Evolutionary conservation across 306 rosid species (phyloP).

Genomic region (Crotalaria pallida): DNA sequence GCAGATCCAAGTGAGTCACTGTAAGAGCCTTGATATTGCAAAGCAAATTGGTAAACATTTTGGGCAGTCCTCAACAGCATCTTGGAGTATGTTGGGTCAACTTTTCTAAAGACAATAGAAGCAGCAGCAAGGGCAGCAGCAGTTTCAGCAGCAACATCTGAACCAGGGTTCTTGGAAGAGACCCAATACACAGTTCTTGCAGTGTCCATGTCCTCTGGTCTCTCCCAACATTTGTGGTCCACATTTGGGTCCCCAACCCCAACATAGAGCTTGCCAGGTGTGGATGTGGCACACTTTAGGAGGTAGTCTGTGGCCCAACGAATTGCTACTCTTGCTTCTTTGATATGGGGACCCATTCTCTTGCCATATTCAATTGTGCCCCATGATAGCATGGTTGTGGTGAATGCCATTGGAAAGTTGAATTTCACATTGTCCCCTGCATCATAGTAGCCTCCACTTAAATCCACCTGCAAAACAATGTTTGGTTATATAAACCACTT

Average conservation of each 20-base stretch:
- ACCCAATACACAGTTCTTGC: slow-evolving; percentile 57
- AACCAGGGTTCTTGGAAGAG: slow-evolving; percentile 63
- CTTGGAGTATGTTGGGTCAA: slow-evolving; percentile 58
- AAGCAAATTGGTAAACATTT: slow-evolving; percentile 69
- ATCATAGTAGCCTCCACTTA: slow-evolving; percentile 85
- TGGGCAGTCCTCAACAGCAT: slow-evolving; percentile 52
- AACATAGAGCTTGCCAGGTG: slow-evolving; percentile 71
- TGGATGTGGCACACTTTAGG: slow-evolving; percentile 63
- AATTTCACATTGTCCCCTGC: slow-evolving; percentile 95
- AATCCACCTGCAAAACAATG: slow-evolving; percentile 56
- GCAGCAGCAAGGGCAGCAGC: slow-evolving; percentile 92
- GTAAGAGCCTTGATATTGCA: slow-evolving; percentile 62
- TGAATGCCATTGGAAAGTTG: slow-evolving; percentile 92
- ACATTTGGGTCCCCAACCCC: slow-evolving; percentile 81
- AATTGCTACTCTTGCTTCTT: slow-evolving; percentile 52
- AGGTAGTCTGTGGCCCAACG: slow-evolving; percentile 80
- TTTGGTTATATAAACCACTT: neutral
- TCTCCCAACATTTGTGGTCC: slow-evolving; percentile 93
- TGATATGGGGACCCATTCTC: slow-evolving; percentile 58
- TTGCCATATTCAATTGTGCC: slow-evolving; percentile 64
- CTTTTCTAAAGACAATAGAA: slow-evolving; percentile 64
- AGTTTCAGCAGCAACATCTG: slow-evolving; percentile 88
- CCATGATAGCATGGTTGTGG: slow-evolving; percentile 93
- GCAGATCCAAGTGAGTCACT: slow-evolving; percentile 82
- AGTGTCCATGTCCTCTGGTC: slow-evolving; percentile 92